Percentiles rank a stretch among this genome's conserved stretches.
Conservation (phyloP, 371 early-diverging fungal genomes). For the Actinomortierella wolfii region DNA sequence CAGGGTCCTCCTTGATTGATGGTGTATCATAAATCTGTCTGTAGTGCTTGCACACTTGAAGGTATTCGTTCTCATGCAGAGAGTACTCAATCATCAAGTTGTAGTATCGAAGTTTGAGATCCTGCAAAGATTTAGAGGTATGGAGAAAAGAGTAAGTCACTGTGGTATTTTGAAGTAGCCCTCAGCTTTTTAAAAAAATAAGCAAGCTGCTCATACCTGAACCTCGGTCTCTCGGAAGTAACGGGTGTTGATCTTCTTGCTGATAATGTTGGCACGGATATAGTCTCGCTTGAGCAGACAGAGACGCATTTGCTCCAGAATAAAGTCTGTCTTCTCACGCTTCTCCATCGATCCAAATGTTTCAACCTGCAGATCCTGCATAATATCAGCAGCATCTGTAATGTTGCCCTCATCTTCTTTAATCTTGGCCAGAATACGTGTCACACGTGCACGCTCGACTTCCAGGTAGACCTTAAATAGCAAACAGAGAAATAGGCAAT, state of each 20-base stretch:
- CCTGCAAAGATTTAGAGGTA: conserved; percentile 51
- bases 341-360: conserved; percentile 98
- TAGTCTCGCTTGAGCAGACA: conserved; percentile 92
- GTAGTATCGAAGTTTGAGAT: conserved; percentile 94
- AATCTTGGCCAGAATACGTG: conserved; percentile 85
- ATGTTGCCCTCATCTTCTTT: conserved; percentile 91
- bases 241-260: conserved; percentile 91
- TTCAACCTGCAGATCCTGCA: conserved; percentile 97
- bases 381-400: conserved; percentile 89
- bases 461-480: conserved; percentile 89
- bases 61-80: conserved; percentile 86
- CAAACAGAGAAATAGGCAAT: not conserved
- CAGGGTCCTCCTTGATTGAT: conserved; percentile 76
- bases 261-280: conserved; percentile 89
- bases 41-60: conserved; percentile 92
- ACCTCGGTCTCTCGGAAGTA: conserved; percentile 88
- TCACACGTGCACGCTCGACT: conserved; percentile 95
- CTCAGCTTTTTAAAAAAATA: conserved; percentile 6
- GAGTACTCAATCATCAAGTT: conserved; percentile 95
- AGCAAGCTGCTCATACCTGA: conserved; percentile 54
- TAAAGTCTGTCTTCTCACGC: conserved; percentile 97
- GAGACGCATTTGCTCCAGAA: conserved; percentile 97
- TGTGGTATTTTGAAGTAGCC: not conserved
- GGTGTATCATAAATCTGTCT: conserved; percentile 88
- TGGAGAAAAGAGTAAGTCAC: not conserved